A percentile compares a stretch with the other conserved stretches of the same genome.
These are phyloP conservation scores for Rhodotorula sp. DNA, from an alignment of 1,284 basidiomycete species.

Conservation along the genomic window DNA sequence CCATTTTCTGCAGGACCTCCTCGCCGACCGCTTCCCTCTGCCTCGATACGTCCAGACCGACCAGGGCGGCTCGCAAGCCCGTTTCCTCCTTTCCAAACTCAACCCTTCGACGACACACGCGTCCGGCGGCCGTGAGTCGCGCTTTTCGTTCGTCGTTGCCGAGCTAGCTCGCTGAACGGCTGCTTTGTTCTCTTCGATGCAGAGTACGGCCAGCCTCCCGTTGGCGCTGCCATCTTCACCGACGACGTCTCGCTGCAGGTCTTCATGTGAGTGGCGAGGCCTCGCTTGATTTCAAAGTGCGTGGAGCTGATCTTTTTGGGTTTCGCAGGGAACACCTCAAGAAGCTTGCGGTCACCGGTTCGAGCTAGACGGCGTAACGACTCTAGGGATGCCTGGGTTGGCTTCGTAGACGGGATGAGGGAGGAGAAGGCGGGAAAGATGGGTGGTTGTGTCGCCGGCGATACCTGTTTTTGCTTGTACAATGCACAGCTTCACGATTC, in stretches of 20 bases:
- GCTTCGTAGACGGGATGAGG: not conserved
- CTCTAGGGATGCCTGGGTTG: not conserved
- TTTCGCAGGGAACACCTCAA: not conserved
- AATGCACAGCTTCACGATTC: no score
- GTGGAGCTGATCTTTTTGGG: not conserved
- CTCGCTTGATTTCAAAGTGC: no score
- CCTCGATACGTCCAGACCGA: slow-evolving; percentile 98
- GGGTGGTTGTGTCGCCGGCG: no score
- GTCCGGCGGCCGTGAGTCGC: slow-evolving; percentile 53
- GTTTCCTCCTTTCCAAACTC: slow-evolving; percentile 92
- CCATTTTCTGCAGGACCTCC: slow-evolving; percentile 65
- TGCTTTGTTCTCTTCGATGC: not conserved
- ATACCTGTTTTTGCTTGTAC: no score
- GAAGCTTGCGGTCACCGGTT: slow-evolving; percentile 13
- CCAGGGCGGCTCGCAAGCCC: slow-evolving; percentile 94
- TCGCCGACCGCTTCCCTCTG: slow-evolving; percentile 93
- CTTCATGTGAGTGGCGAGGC: slow-evolving; percentile 62
- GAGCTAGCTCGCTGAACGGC: not conserved
- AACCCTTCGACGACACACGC: slow-evolving; percentile 99
- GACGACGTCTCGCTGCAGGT: slow-evolving; percentile 97
- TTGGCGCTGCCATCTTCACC: slow-evolving; percentile 93
- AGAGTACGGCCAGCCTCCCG: slow-evolving; percentile 39
- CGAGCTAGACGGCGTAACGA: not conserved
- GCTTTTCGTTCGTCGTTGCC: not conserved
- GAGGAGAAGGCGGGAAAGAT: not conserved